A percentile compares a stretch with the other conserved stretches of the same genome.
Conservation (phyloP, 148 eudicot species). For the Vaccinium macrocarpon region DNA sequence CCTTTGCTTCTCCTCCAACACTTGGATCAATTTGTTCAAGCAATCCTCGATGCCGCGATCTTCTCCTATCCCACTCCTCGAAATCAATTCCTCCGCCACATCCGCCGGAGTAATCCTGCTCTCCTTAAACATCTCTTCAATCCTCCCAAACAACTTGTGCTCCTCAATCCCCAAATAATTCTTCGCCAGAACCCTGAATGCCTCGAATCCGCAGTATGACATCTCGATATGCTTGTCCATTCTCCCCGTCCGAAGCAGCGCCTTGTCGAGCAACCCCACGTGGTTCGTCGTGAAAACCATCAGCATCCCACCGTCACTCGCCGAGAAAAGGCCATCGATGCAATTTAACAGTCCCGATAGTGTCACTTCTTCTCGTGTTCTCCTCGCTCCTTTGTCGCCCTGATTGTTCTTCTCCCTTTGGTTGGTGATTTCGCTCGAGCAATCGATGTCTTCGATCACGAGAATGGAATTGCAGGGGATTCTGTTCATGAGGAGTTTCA, state of each 20-base stretch:
- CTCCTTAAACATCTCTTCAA: constrained; percentile 31
- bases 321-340: constrained; percentile 58
- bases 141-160: constrained; percentile 29
- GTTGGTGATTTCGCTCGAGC: constrained; percentile 45
- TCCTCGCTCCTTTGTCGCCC: not conserved
- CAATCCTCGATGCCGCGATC: not conserved
- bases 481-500: constrained; percentile 44
- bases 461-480: constrained; percentile 45
- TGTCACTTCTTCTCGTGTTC: constrained; percentile 25
- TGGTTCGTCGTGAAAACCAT: constrained; percentile 52
- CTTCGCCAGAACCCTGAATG: constrained; percentile 42
- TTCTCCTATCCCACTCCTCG: constrained; percentile 11
- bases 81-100: constrained; percentile 53
- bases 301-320: constrained; percentile 46
- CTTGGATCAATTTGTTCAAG: not conserved
- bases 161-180: constrained; percentile 43
- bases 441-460: constrained; percentile 65
- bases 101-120: constrained; percentile 50
- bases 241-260: constrained; percentile 44
- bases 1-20: not conserved
- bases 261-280: constrained; percentile 47
- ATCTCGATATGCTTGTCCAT: constrained; percentile 58
- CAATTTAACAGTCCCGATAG: constrained; percentile 53
- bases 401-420: constrained; percentile 34
- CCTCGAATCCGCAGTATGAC: constrained; percentile 43